A percentile compares a stretch with the other conserved stretches of the same genome.
Evolutionary conservation across 352 stramenopile genomes (phyloP).

Genomic region (Phytopythium montanum): DNA sequence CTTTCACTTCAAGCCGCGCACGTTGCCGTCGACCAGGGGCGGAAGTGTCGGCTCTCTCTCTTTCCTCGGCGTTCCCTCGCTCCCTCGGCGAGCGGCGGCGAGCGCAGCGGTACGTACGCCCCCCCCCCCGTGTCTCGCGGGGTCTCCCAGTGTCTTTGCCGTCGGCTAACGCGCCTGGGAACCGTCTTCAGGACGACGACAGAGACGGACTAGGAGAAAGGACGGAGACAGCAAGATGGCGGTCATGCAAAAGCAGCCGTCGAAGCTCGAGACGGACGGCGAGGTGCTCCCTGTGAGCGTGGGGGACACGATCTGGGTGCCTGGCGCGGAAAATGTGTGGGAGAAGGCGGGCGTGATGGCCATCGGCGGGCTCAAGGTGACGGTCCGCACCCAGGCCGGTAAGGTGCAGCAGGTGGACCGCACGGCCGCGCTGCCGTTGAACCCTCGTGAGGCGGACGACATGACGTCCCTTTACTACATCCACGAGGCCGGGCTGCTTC

Average conservation of each 20-base stretch:
- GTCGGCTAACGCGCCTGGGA: not conserved
- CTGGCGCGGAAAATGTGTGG: slow-evolving; percentile 67
- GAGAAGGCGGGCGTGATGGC: slow-evolving; percentile 80
- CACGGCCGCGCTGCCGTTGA: slow-evolving; percentile 60
- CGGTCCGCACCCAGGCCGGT: slow-evolving; percentile 72
- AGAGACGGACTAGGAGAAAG: not conserved
- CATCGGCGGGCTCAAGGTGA: slow-evolving; percentile 84
- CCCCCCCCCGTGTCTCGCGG: not conserved
- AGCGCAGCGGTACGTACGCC: not conserved
- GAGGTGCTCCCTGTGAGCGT: slow-evolving; percentile 77
- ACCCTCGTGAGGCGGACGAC: slow-evolving; percentile 85
- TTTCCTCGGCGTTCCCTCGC: not conserved
- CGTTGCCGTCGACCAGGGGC: not conserved
- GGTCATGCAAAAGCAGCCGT: slow-evolving; percentile 66
- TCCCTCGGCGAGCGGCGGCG: not conserved
- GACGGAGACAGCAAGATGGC: slow-evolving; percentile 11
- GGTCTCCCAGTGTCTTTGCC: not conserved
- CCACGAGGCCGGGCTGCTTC: slow-evolving; percentile 93
- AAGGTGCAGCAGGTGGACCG: slow-evolving; percentile 88
- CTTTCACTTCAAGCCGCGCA: slow-evolving; percentile 12
- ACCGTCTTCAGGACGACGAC: too few species aligned
- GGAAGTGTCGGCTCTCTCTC: not conserved
- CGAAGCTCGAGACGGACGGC: slow-evolving; percentile 57
- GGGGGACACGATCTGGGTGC: slow-evolving; percentile 72
- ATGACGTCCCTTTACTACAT: slow-evolving; percentile 96